Conservation (phyloP, 164 flowering plant species). For the Stephania japonica region DNA sequence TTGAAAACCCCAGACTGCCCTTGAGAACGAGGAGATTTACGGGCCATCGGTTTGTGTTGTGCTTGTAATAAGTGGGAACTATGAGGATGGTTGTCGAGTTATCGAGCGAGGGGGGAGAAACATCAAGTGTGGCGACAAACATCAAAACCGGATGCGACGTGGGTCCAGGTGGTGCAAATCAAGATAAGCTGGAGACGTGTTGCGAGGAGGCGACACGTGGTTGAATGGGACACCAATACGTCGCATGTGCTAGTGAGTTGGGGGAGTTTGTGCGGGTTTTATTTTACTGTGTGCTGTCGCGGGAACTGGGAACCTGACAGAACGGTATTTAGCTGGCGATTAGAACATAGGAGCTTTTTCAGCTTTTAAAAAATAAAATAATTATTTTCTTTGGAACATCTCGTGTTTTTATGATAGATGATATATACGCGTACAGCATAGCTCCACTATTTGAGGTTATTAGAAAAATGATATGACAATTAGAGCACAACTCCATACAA, state of each 20-base stretch:
- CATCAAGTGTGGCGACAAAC: background rate
- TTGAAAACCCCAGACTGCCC: constrained; percentile 6
- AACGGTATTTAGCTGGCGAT: constrained; percentile 39
- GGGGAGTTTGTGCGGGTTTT: background rate
- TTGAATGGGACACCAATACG: background rate
- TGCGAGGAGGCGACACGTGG: constrained; percentile 21
- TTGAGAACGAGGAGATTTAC: no score
- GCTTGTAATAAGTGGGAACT: no score
- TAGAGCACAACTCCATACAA: no score
- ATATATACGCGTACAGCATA: no score
- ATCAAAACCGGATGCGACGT: background rate
- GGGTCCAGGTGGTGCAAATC: background rate
- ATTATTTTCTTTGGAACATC: no score
- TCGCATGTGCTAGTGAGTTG: constrained; percentile 4
- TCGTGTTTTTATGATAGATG: no score
- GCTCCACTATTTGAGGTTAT: no score
- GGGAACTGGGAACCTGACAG: constrained; percentile 24
- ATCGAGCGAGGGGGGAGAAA: constrained; percentile 3
- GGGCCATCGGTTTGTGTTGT: no score
- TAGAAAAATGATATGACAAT: no score
- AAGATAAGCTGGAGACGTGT: constrained; percentile 6
- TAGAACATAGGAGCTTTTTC: constrained; percentile 5
- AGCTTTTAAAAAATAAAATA: no score
- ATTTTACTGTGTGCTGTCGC: constrained; percentile 13
- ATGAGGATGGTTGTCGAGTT: no score